Base-by-base conservation (phyloP, 768 basidiomycete species). In the Rhodotorula babjevae region DNA sequence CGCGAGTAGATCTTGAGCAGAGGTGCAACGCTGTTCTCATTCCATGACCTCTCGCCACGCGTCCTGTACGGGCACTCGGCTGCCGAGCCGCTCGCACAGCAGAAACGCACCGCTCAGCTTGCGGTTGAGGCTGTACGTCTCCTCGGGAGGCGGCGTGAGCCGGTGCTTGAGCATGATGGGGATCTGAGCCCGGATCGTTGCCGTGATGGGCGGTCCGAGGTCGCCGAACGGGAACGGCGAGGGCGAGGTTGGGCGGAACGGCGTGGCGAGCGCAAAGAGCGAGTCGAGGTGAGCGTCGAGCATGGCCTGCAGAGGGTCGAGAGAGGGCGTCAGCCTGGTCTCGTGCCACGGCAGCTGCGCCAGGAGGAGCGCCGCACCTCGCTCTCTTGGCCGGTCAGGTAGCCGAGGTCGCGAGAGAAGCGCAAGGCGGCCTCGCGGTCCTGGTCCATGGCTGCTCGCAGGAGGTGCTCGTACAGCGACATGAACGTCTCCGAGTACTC, bases 81-180 rank as follows among this genome's bases (percentile, higher is more conserved):
- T 91, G 40, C 84, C 85, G 33, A 98, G 82, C 64, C 90, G 85
- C 19, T 83, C 81, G 68, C 83, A 84, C 59, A 84, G 78, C 44
- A 84, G 74, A 77, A 83, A 84, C 10, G 82, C 81, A 10, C 83
- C 83, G 56, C 81, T 82, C 36, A 84, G 71, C 68, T 83, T 84
- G 49, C 93, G 83, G 80, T 99, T 98, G 65, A 97, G 82, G 80
- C 91, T 92, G 80, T 97, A 97, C 2, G 95, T 97, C 82, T 98
- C 94, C 68, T 87, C 83, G 1, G 95, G 95, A 5, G 95, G 95
- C 0, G 95, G 95, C 0, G 92, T 93, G 42, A 96, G 84, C 61
- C 94, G 84, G 78, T 96, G 85, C 76, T 85, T 84, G 68, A 99
- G 84, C 93, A 99, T 98, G 65, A 90, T 83, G 1, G 95, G 94